Evolutionary conservation across 495 filamentous ascomycete genomes (phyloP).

Genomic region (Aspergillus affinis): DNA sequence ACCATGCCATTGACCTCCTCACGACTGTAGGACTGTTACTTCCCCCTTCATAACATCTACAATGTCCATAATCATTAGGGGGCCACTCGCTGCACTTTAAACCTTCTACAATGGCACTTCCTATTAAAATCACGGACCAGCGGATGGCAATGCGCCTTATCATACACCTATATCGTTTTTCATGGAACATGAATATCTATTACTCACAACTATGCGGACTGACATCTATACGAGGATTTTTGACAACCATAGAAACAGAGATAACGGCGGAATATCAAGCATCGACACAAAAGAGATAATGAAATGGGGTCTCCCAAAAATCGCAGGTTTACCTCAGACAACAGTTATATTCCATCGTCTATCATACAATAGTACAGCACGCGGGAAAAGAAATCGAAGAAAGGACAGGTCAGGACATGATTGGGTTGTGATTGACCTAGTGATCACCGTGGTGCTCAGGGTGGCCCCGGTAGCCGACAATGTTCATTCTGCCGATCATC

Average conservation of each 20-base stretch:
- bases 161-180: neutral
- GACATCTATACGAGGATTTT: neutral
- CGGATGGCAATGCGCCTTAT: too few species aligned
- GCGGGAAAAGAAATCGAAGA: conserved; percentile 33
- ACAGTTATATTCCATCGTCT: conserved; percentile 56
- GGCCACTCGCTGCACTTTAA: too few species aligned
- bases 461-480: conserved; percentile 87
- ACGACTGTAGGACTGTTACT: neutral
- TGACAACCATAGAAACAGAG: neutral
- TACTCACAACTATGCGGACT: neutral
- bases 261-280: conserved; percentile 3
- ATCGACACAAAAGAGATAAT: conserved; percentile 8
- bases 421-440: conserved; percentile 44
- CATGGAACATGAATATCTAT: neutral
- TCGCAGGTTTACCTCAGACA: conserved; percentile 42
- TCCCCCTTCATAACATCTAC: too few species aligned
- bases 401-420: conserved; percentile 32
- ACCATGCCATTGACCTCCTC: neutral
- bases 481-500: conserved; percentile 91
- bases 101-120: too few species aligned
- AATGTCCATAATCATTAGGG: too few species aligned
- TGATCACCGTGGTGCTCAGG: conserved; percentile 54
- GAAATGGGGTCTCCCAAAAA: conserved; percentile 16
- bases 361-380: conserved; percentile 53
- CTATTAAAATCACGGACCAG: too few species aligned